These are phyloP conservation scores for Cyclotella sp. DNA, from an alignment of 108 stramenopile genomes.

Conservation along the genomic window DNA sequence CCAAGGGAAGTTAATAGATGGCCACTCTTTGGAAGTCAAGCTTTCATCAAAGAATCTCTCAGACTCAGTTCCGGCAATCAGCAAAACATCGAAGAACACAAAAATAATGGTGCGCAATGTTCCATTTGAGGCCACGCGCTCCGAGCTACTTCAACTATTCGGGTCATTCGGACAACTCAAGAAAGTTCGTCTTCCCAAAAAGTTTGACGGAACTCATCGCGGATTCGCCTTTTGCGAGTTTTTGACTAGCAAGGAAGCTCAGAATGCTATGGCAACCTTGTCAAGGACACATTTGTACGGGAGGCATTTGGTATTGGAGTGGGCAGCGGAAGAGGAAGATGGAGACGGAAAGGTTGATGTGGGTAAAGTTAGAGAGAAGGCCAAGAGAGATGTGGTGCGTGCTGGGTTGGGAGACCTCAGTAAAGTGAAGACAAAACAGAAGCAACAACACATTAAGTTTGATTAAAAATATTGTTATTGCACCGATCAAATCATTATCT, in stretches of 20 bases:
- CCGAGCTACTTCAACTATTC: constrained; percentile 93
- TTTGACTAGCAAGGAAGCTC: constrained; percentile 91
- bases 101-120: constrained; percentile 98
- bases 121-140: constrained; percentile 94
- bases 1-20: constrained; percentile 91
- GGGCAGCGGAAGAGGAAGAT: constrained; percentile 74
- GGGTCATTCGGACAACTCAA: constrained; percentile 93
- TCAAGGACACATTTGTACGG: constrained; percentile 97
- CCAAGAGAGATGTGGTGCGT: constrained; percentile 65
- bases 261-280: constrained; percentile 84
- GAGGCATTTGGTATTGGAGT: constrained; percentile 97
- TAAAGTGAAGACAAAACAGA: constrained; percentile 17
- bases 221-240: constrained; percentile 99
- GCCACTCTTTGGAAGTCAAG: constrained; percentile 89
- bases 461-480: constrained; percentile 7
- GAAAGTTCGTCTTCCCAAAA: constrained; percentile 96
- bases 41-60: constrained; percentile 73
- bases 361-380: constrained; percentile 69
- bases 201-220: constrained; percentile 95
- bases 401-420: constrained; percentile 39
- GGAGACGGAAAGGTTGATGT: constrained; percentile 67
- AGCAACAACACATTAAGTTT: constrained; percentile 44
- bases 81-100: constrained; percentile 55
- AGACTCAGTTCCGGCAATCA: constrained; percentile 12
- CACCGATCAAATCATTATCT: neutral